Base-by-base conservation (phyloP, 2,329 filamentous ascomycete species). In the Verticillium alfalfae region DNA sequence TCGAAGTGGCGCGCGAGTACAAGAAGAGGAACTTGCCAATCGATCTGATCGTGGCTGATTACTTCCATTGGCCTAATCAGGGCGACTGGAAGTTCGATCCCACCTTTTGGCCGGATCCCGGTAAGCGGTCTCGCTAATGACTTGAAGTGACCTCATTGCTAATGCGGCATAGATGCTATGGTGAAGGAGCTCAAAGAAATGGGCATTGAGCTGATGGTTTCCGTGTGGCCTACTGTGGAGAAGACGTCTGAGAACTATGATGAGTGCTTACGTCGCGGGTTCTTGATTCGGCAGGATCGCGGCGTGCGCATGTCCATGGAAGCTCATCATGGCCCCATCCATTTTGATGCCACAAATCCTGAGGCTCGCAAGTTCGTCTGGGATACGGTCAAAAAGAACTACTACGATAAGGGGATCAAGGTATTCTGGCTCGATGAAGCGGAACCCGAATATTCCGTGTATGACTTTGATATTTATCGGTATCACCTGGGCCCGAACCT, bases 341-440 rank as follows among this genome's bases (percentile, higher is more conserved):
- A 88, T 68, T 87, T 85, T 59, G 87, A 90, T 69, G 78, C 85
- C 1, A 90, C 87, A 0, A 87, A 88, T 64, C 84, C 87, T 0
- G 80, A 74, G 15, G 80, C 87, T 0, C 77, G 86, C 2, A 67
- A 77, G 2, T 89, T 81, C 55, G 76, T 90, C 2, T 90, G 87
- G 87, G 69, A 74, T 1, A 84, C 81, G 60, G 81, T 76, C 1
- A 86, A 84, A 69, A 67, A 80, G 59, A 86, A 89, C 69, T 90
- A 90, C 73, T 84, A 83, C 66, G 72, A 79, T 58, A 84, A 83
- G 60, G 88, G 88, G 2, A 85, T 90, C 70, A 81, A 82, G 63
- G 72, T 84, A 0, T 90, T 89, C 71, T 90, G 88, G 87, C 79
- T 90, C 0, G 88, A 90, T 65, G 87, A 90, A 69, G 87, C 87